Evolutionary conservation across 208 protist species (phyloP).

Genomic region (Leptomonas pyrrhocoris): DNA sequence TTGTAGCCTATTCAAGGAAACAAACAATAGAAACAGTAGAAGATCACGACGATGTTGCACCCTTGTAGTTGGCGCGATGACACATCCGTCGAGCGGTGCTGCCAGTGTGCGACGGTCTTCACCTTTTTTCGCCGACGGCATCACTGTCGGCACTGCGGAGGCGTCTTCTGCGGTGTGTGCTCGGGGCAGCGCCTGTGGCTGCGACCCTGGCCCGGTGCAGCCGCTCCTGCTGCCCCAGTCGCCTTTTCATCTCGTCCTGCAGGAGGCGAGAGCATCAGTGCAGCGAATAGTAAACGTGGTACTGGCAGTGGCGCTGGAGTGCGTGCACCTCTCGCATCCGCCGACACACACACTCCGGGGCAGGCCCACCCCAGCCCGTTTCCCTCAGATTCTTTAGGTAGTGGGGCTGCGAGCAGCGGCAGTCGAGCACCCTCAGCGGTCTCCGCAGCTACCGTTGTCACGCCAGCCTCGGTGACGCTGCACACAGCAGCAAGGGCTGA

Average conservation of each 20-base stretch:
- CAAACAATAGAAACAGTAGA: too few species aligned
- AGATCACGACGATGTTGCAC: slow-evolving; percentile 33
- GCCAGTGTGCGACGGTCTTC: slow-evolving; percentile 29
- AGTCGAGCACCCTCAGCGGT: not conserved
- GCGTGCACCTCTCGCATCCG: not conserved
- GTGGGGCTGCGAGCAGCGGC: not conserved
- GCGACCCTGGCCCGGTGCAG: slow-evolving; percentile 13
- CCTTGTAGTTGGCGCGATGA: slow-evolving; percentile 38
- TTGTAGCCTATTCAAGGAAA: too few species aligned
- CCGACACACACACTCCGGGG: not conserved
- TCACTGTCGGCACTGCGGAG: slow-evolving; percentile 60
- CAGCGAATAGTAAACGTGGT: too few species aligned
- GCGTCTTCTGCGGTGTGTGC: slow-evolving; percentile 44
- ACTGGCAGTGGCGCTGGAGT: too few species aligned
- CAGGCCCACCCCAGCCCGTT: not conserved
- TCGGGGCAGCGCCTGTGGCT: slow-evolving; percentile 45
- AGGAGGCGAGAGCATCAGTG: too few species aligned
- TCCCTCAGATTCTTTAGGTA: not conserved
- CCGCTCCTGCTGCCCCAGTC: not conserved
- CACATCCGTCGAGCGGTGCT: slow-evolving; percentile 19
- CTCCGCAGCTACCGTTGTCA: not conserved
- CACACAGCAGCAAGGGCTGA: not conserved
- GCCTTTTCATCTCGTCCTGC: not conserved
- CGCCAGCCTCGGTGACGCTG: not conserved
- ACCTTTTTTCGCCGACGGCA: slow-evolving; percentile 42